Base-by-base conservation (phyloP, 2,329 filamentous ascomycete species). In the Fusarium fracticaudum region DNA sequence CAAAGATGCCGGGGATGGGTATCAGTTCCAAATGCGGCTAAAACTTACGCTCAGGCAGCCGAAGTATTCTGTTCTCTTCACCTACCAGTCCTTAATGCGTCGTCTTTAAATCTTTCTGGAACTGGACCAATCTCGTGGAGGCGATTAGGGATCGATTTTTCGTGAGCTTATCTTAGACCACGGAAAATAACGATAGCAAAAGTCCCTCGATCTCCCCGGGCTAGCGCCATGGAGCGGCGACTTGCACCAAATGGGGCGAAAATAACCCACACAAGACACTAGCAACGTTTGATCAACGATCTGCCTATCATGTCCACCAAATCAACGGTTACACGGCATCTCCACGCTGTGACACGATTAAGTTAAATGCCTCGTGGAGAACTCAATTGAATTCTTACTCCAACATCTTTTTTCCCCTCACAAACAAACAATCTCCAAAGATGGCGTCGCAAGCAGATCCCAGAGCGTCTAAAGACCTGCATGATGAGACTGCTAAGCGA, bases 241-340 rank as follows among this genome's bases (percentile, higher is more conserved):
- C 15, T 10, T 9, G 35, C 64, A 41, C 51, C 41, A 47, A 38
- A 68, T 64, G 67, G 64, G 67, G 51, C 44, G 64, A 69, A 53
- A 40, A 53, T 53, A 24, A 24, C 50, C 15, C 24, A 43, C 17
- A 6, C 67, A 40, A 60, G 35, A 60, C 66, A 41, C 65, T 69
- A 69, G 67, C 58, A 35, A 38, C 18, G 18, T 45, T 43, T 35
- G 43, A 59, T 29, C 65, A 59, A 24, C 38, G 17, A 58, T 59
- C 50, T 64, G 51, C 65, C 66, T 64, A 69, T 62, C 45, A 59
- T 35, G 26, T 41, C 35, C 53, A 40, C 20, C 51, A 48, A 35
- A 37, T 26, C 29, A 29, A 37, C 66, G 67, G 67, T 70, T 70
- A 70, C 53, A 70, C 67, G 67, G 67, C 67, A 70, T 55, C 44